Base-by-base conservation (phyloP, 345 rosid genomes). In the Mercurialis annua region DNA sequence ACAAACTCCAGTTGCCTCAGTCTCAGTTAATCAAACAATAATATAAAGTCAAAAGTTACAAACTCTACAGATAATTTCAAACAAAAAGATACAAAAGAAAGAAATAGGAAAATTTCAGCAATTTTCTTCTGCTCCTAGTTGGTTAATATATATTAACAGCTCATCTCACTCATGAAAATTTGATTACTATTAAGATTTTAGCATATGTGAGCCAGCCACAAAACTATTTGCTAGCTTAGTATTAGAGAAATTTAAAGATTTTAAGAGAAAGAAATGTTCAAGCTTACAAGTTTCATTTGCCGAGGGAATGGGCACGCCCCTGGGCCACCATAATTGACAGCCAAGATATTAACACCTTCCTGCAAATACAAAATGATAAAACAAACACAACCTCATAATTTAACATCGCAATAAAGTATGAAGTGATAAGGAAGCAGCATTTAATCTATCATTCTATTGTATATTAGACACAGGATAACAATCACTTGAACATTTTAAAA, bases 281-380 rank as follows among this genome's bases (percentile, higher is more conserved):
- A 33, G 67, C 96, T 89, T 74, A 92, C 98, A 64, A 82, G 77
- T 85, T 83, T 89, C 76, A 78, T 67, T 55, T 77, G 88, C 27
- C 96, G 84, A 49, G 98, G 96, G 79, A 84, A 89, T 20, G 84
- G 79, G 73, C 96, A 92, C 34, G 90, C 78, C 68, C 89, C 90
- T 66, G 96, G 86, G 66, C 94, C 69, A 67, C 96, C 98, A 71
- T 87, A 92, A 75, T 84, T 87, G 69, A 92, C 87, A 20, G 96
- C 92, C 78, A 92, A 80, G 71, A 92, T 73, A 76, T 83, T 86
- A 71, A 73, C 83, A 72, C 98, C 98, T 66, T 87, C 92, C 97
- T 90, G 84, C 76, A 80, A 69, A 67, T 17, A 50, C n/a, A 17
- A 29, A 40, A 23, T 29, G 23, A 65, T 7, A 59, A 51, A 48